These are phyloP conservation scores for Sutorius eximius DNA, from an alignment of 1,284 basidiomycete genomes.

Conservation along the genomic window DNA sequence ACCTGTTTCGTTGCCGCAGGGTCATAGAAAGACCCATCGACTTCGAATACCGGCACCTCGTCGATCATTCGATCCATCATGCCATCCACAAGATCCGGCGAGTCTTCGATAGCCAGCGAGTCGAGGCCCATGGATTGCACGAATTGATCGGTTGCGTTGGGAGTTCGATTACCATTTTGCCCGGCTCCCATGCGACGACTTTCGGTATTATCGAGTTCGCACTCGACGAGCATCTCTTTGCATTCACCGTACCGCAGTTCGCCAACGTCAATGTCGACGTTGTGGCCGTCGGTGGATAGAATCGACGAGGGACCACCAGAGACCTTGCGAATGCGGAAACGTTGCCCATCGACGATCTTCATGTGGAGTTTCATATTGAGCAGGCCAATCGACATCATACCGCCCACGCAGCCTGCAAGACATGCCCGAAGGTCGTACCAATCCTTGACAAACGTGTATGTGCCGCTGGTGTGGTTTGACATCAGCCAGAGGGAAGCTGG, in stretches of 20 bases:
- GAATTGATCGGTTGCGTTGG: slow-evolving; percentile 79
- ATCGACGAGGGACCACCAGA: slow-evolving; percentile 83
- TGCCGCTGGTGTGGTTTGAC: slow-evolving; percentile 94
- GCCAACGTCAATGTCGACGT: slow-evolving; percentile 94
- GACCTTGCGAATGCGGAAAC: slow-evolving; percentile 90
- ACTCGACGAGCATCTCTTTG: slow-evolving; percentile 92
- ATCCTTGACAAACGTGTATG: slow-evolving; percentile 96
- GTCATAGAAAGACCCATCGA: slow-evolving; percentile 91
- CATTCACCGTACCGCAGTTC: slow-evolving; percentile 89
- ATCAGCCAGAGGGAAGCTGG: slow-evolving; percentile 98
- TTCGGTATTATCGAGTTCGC: slow-evolving; percentile 83
- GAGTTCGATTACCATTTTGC: slow-evolving; percentile 36
- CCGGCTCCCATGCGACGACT: slow-evolving; percentile 36
- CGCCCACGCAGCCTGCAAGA: slow-evolving; percentile 88
- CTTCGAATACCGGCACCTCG: slow-evolving; percentile 89
- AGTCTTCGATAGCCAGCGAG: slow-evolving; percentile 67
- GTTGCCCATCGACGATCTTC: slow-evolving; percentile 78
- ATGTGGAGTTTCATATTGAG: slow-evolving; percentile 91
- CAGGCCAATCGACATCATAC: slow-evolving; percentile 90
- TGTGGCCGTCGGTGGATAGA: slow-evolving; percentile 82
- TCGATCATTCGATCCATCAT: slow-evolving; percentile 92
- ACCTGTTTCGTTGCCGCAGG: slow-evolving; percentile 79
- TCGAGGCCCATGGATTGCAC: slow-evolving; percentile 80
- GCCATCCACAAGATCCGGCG: slow-evolving; percentile 70
- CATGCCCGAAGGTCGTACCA: slow-evolving; percentile 92